phyloP scores from a whole-genome alignment of 2,329 filamentous ascomycete genomes.

The Penicillium sp. region DNA sequence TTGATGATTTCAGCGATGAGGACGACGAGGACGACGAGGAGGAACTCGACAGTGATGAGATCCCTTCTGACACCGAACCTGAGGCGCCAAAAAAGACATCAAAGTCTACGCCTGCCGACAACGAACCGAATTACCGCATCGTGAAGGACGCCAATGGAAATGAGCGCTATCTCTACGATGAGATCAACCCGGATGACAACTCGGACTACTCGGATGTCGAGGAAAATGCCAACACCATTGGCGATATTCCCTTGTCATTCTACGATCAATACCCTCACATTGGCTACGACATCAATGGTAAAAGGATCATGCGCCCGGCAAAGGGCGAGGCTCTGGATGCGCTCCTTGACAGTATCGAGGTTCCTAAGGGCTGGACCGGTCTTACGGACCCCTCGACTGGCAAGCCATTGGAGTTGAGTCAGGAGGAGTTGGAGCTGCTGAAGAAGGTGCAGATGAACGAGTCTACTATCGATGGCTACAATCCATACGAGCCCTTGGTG shows the following conservation, averaged over 20 bases:
- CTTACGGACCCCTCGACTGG: conserved; percentile 92
- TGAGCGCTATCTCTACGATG: conserved; percentile 85
- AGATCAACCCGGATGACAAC: conserved; percentile 93
- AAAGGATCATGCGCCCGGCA: conserved; percentile 94
- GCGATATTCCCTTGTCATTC: conserved; percentile 88
- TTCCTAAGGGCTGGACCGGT: conserved; percentile 96
- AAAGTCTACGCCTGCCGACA: conserved; percentile 23
- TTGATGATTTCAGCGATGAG: conserved; percentile 55
- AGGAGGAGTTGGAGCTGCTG: conserved; percentile 85
- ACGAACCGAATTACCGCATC: conserved; percentile 58
- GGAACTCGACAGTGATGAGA: conserved; percentile 53
- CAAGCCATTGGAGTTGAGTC: conserved; percentile 83
- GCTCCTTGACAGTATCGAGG: conserved; percentile 90
- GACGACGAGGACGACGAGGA: conserved; percentile 54
- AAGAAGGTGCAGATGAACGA: conserved; percentile 88
- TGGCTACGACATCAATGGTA: conserved; percentile 98
- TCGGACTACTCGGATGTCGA: conserved; percentile 89
- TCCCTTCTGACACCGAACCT: conserved; percentile 50
- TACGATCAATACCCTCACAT: conserved; percentile 99
- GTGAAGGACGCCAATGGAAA: conserved; percentile 87
- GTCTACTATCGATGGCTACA: conserved; percentile 81
- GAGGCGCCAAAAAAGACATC: conserved; percentile 41
- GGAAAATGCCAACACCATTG: conserved; percentile 84
- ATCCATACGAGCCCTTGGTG: conserved; percentile 91
- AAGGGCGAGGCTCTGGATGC: conserved; percentile 92